phyloP scores from a whole-genome alignment of 306 rosid species.

The cucumber (Cucumis sativus) region DNA sequence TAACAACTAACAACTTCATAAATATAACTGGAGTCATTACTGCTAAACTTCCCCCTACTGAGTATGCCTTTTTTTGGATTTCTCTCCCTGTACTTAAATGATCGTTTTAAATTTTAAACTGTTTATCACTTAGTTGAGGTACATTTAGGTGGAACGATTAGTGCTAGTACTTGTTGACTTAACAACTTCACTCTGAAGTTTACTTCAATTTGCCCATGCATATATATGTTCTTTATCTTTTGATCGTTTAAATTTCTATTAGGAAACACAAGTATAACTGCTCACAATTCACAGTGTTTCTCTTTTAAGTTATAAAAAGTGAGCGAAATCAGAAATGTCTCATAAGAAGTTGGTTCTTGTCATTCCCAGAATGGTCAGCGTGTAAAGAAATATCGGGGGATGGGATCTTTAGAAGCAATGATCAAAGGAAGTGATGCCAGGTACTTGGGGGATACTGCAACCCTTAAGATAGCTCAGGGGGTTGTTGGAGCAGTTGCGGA shows the following conservation, averaged over 20 bases:
- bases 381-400: constrained; percentile 79
- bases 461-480: constrained; percentile 88
- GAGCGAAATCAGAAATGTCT: neutral
- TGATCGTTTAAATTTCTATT: neutral
- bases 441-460: constrained; percentile 74
- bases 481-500: constrained; percentile 94
- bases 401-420: constrained; percentile 99
- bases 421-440: constrained; percentile 87
- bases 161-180: neutral
- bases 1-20: neutral
- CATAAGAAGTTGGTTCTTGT: constrained; percentile 6
- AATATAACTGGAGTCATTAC: neutral
- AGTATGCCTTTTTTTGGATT: neutral
- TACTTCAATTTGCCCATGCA: neutral
- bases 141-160: neutral
- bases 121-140: neutral
- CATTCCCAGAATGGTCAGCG: constrained; percentile 52
- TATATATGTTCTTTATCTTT: neutral
- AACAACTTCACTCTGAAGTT: neutral
- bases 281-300: neutral
- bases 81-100: neutral
- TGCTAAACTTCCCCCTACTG: neutral
- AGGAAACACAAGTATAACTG: neutral
- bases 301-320: neutral
- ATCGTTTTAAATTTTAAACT: neutral